Base-by-base conservation (phyloP, 139 green algal genomes). In the Micractinium sp. region DNA sequence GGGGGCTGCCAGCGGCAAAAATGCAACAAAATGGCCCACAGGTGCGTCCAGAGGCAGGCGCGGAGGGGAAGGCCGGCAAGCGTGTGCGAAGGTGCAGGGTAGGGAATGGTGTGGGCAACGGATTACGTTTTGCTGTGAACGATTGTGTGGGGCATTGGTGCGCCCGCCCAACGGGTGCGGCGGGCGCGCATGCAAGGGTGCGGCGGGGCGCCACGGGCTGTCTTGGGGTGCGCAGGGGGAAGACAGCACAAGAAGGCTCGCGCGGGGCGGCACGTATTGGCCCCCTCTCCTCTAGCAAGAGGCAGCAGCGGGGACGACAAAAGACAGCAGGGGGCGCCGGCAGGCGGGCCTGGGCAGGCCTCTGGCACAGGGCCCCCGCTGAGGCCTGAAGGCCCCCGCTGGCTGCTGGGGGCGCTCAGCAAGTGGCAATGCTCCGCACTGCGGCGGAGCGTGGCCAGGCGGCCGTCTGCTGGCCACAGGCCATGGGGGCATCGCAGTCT, bases 401-500 rank as follows among this genome's bases (percentile, higher is more conserved):
- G 47, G 47, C 47, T 56, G 47, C 47, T 56, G 9, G 47, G 27
- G 29, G 15, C 19, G 2, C 22, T 86, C 81, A 86, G 81, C 81
- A 74, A 56, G 81, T 31, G 12, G 74, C 74, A 38, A 80, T 5
- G 31, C n/a, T 22, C n/a, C 18, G 56, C 41, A 13, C 18, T 5
- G 56, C n/a, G 2, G 56, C 4, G 33, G 81, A 20, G n/a, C 23
- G 81, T 18, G 14, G 25, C 81, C 81, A 86, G 60, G 81, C 12
- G 22, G 76, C 74, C 15, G 81, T 19, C n/a, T 75, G 56, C 31
- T n/a, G 56, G 33, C 19, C n/a, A 16, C 33, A 80, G 33, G 18
- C 33, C 81, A 86, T 75, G 81, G 81, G 56, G 15, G 56, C 81
- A n/a, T 86, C 81, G 56, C 81, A 86, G 81, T 86, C 81, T 86